Evolutionary conservation across 148 eudicot genomes (phyloP), one percentile per base, ranked within the genome.

Genomic region (Fallopia convolvulus): DNA sequence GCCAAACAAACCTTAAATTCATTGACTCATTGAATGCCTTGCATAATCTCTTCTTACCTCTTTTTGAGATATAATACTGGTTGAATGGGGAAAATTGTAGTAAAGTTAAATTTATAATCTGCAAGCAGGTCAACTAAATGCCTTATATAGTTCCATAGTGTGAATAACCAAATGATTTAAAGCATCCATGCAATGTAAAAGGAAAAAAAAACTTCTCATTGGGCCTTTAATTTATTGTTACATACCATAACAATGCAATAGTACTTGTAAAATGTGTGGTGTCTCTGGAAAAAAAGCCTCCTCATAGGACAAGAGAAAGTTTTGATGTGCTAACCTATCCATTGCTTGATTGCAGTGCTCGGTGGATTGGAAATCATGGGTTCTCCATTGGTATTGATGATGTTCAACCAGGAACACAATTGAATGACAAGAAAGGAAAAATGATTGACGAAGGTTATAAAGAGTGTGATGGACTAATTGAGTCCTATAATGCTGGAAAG

Each of bases 361-460:
- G 99, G 81, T 95, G 98, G 98, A 95, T 95, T 50, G 99, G 98
- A 44, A 95, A 93, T 87, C 98, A 95, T 82, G 99, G 99, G 39
- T 90, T 95, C 79, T 93, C 99, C 40, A 93, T 95, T 82, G 99
- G 99, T 76, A 95, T 95, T 77, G 94, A 95, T 77, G 99, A 95
- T 83, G 98, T 95, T 81, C 93, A 87, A 78, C 98, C 99, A n/a
- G 92, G 94, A 71, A 82, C 77, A 70, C 68, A 33, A 73, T 55
- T 93, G 82, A 86, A 81, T 70, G 78, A 83, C 30, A 82, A 78
- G 72, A 91, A 88, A 82, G 74, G 79, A 1, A 32, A 17, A 18
- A 81, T 46, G 71, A 87, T 91, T 82, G 12, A 50, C 23, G 83
- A 83, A 55, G 97, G 89, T 44, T 86, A 89, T 74, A 73, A 11